Base-by-base conservation (phyloP, 495 filamentous ascomycete species). In the Coniosporium apollinis region DNA sequence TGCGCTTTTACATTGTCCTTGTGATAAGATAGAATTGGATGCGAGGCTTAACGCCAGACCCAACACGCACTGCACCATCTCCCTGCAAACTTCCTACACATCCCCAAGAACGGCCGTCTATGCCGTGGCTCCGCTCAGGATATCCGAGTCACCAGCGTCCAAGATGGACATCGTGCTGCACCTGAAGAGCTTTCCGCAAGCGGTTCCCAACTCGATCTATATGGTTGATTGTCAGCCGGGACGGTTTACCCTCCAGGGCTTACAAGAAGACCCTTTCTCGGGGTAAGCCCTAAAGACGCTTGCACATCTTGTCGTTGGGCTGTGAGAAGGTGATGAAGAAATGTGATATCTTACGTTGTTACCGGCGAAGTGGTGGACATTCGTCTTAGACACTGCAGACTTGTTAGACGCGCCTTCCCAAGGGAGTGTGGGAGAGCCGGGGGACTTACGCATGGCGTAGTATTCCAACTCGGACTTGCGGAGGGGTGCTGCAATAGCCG, bases 141-240 rank as follows among this genome's bases (percentile, higher is more conserved):
- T 94, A 65, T 97, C 87, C 37, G 81, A 89, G 74, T 96, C 89
- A 79, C 89, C 89, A 60, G 83, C 85, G 64, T 94, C 86, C 28
- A 96, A 63, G 58, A 94, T 76, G 41, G 85, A 75, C 83, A 96
- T 91, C 55, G 84, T 91, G 35, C 77, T 79, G 71, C 84, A 93
- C 38, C 75, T 63, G 71, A 78, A 80, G 47, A 92, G 74, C 62
- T 91, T 91, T 62, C 84, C 84, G 62, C 79, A 83, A 31, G 86
- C 82, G 49, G 84, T 94, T 42, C 89, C 89, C 37, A 97, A 69
- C 63, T 96, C 86, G 58, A 94, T 93, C 86, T 94, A 56, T 62
- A 25, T 13, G 47, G 33, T 38, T 28, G 30, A 33, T 19, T 18
- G 48, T 65, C 43, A 65, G 58, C 46, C 53, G 55, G 51, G 50